Evolutionary conservation across 768 basidiomycete genomes (phyloP).

Genomic region (Lactarius trivialis): DNA sequence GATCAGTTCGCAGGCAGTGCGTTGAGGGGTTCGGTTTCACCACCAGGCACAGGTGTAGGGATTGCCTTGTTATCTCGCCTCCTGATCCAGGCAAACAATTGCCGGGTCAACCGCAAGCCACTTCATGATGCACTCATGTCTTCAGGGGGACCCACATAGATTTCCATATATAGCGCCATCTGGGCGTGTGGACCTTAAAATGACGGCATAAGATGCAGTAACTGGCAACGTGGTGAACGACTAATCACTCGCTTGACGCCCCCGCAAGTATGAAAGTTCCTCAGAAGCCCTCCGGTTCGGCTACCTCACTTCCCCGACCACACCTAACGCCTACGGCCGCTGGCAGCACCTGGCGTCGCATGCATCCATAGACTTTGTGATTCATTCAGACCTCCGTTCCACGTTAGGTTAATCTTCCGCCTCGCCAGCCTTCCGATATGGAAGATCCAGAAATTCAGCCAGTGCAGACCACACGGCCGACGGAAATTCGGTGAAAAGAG

Average conservation of each 20-base stretch:
- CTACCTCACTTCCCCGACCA: not conserved
- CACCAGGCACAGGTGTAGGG: not conserved
- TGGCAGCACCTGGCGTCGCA: not conserved
- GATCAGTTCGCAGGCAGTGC: not conserved
- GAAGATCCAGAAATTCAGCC: not conserved
- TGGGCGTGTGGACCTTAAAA: not conserved
- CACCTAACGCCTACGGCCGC: not conserved
- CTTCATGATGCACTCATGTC: not conserved
- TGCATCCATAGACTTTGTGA: not conserved
- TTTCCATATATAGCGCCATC: not conserved
- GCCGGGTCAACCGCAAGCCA: not conserved
- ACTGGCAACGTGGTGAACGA: not conserved
- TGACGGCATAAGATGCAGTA: not conserved
- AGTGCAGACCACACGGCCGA: not conserved
- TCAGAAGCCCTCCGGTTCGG: constrained; percentile 19
- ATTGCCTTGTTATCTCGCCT: not conserved
- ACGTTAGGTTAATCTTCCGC: not conserved
- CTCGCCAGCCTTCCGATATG: not conserved
- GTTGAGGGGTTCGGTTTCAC: not conserved
- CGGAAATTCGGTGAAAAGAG: not conserved
- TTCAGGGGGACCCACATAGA: not conserved
- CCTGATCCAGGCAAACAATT: not conserved
- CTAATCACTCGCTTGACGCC: constrained; percentile 1
- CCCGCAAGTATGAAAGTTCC: constrained; percentile 12
- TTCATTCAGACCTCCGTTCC: not conserved